Evolutionary conservation across 176 grass and related monocot species (phyloP), one percentile per base, ranked within the genome.

Genomic region (Dactylis glomerata): DNA sequence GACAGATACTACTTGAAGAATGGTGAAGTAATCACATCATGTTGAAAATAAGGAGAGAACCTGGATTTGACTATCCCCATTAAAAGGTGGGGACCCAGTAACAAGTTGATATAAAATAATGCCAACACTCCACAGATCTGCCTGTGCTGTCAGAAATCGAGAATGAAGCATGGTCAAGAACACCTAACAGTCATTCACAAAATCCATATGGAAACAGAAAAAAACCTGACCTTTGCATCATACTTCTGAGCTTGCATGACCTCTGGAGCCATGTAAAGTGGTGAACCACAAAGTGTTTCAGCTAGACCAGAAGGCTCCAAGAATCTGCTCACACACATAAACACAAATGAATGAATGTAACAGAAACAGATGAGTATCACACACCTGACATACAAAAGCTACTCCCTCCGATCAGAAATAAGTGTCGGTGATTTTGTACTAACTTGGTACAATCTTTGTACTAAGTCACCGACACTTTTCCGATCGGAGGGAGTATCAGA

Each of bases 221-320:
- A 82, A 44, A 55, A 49, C 40, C 62, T 70, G 81, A 99, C 96
- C 96, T 99, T 99, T 87, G 96, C 91, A 87, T 99, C 91, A 83
- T 99, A 99, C 83, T 96, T 99, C 80, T 99, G 89, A 87, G 54
- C 81, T 91, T 92, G 93, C 91, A 99, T 94, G 24, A 99, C 96
- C 91, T 99, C 96, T 75, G 96, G 96, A 81, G 96, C 96, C 96
- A 99, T 99, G 84, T 99, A 99, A 86, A 99, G 93, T 49, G 96
- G 96, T 57, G 96, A 99, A 84, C 96, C 96, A 82, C 96, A 99
- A 33, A 99, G 86, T 78, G 96, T 99, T 92, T 99, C 93, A 2
- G 96, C 96, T 59, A 99, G 58, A 44, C 83, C 37, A 79, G 5
- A 84, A 81, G 96, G 89, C 33, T 93, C 73, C 64, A 95, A 73